Evolutionary conservation across 768 basidiomycete species (phyloP), one percentile per base, ranked within the genome.

Genomic region (Naematelia encephala): DNA sequence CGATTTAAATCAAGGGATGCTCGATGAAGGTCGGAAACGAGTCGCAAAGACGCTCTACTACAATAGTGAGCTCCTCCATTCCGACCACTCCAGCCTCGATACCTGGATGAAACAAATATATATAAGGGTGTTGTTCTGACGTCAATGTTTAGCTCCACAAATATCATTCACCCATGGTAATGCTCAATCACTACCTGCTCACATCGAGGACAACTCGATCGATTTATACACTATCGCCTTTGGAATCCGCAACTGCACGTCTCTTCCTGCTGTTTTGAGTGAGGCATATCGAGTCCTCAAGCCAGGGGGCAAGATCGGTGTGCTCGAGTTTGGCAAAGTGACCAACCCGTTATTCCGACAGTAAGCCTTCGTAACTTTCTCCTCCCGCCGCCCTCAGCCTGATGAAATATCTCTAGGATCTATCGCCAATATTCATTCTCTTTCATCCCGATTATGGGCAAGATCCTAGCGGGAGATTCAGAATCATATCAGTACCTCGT

Each of bases 1-100:
- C 49, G 96, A 99, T 69, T 91, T 99, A 75, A 99, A 98, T 70
- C 84, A 83, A 1, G 87, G 93, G 72, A 99, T 98, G 96, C 82
- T 99, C 64, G 84, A 87, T 63, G 93, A 94, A 74, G 96, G 96
- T 1, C 83, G 84, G 77, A 87, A 84, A 71, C 81, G 92, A 44
- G 91, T 97, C 77, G 92, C 91, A 68, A 87, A 90, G 82, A 98
- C 94, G 0, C 93, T 99, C 88, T 99, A 98, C 77, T 88, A 98
- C 78, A 90, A 89, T 70, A 94, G 94, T 97, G 68, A 64, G 78
- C 67, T 78, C 85, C 34, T n/a, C 29, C 19, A 12, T 5, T 55
- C 5, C 25, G 27, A 4, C 42, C 53, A 5, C 19, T 30, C 4
- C 28, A 23, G 47, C 29, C 8, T 39, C 30, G 21, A 10, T 5